phyloP scores from a whole-genome alignment of 2,329 filamentous ascomycete genomes.

The Epichloe coenophiala region DNA sequence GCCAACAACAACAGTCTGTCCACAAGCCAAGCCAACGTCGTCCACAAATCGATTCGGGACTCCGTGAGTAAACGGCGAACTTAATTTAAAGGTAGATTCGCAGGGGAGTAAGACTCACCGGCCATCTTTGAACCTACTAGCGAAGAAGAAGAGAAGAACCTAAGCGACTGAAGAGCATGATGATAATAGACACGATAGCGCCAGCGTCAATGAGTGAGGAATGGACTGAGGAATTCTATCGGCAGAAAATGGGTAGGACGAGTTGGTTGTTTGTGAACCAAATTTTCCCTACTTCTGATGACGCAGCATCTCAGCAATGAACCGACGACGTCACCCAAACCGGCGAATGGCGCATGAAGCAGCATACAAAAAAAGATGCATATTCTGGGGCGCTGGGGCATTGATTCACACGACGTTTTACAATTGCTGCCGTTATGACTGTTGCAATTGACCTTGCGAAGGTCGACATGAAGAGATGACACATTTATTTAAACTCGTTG shows the following conservation, averaged over 20 bases:
- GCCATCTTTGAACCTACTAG: not conserved
- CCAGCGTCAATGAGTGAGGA: not conserved
- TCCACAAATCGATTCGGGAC: not conserved
- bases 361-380: slow-evolving; percentile 18
- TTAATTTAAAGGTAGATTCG: not conserved
- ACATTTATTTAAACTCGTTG: not conserved
- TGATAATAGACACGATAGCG: not conserved
- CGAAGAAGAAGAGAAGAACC: not conserved
- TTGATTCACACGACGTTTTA: slow-evolving; percentile 20
- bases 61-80: not conserved
- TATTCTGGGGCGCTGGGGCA: slow-evolving; percentile 24
- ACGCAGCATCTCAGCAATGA: slow-evolving; percentile 21
- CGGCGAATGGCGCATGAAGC: slow-evolving; percentile 25
- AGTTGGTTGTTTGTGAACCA: not conserved
- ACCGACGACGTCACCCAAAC: slow-evolving; percentile 19
- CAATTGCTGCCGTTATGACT: slow-evolving; percentile 7
- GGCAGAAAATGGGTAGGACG: not conserved
- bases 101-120: not conserved
- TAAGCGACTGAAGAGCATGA: not conserved
- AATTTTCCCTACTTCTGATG: slow-evolving; percentile 15
- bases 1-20: too few relatives aligned
- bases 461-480: slow-evolving; percentile 3
- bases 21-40: too few relatives aligned
- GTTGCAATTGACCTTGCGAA: slow-evolving; percentile 9
- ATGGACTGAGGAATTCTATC: not conserved